These are phyloP conservation scores for Neostapfia colusana DNA, from an alignment of 176 grass and related monocot species.

Conservation along the genomic window DNA sequence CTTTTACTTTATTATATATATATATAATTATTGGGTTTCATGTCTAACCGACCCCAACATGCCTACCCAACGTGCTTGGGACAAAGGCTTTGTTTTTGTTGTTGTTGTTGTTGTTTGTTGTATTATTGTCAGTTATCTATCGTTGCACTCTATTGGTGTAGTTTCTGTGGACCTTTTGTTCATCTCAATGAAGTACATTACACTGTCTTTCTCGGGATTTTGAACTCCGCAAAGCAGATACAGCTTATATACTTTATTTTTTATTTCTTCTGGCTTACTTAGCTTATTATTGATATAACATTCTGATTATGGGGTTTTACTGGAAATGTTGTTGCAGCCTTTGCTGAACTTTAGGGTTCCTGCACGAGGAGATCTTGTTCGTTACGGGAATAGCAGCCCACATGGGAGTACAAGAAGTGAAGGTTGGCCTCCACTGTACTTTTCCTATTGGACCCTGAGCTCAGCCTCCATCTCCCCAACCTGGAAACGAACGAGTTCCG, in stretches of 20 bases:
- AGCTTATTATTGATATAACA: slow-evolving; percentile 2
- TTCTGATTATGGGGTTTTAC: slow-evolving; percentile 30
- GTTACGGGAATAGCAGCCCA: slow-evolving; percentile 66
- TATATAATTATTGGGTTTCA: too few species aligned
- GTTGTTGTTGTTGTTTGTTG: too few species aligned
- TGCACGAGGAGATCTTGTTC: slow-evolving; percentile 60
- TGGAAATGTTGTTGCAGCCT: slow-evolving; percentile 55
- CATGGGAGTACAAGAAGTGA: slow-evolving; percentile 69
- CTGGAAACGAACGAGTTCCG: too few species aligned
- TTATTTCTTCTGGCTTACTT: background rate
- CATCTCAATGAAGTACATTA: background rate
- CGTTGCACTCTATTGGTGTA: background rate
- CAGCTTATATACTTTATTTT: background rate
- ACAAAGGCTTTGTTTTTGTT: too few species aligned
- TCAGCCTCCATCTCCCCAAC: too few species aligned
- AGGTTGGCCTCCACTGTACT: slow-evolving; percentile 47
- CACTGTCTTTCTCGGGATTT: too few species aligned
- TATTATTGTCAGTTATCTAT: slow-evolving; percentile 5
- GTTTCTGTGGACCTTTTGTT: slow-evolving; percentile 1
- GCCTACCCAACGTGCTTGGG: too few species aligned
- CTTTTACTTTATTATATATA: too few species aligned
- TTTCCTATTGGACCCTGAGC: background rate
- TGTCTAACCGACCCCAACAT: too few species aligned
- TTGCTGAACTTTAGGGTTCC: slow-evolving; percentile 93
- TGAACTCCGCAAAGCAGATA: too few species aligned